Conservation (phyloP, 164 flowering plant species). For the Vitis cinerea region DNA sequence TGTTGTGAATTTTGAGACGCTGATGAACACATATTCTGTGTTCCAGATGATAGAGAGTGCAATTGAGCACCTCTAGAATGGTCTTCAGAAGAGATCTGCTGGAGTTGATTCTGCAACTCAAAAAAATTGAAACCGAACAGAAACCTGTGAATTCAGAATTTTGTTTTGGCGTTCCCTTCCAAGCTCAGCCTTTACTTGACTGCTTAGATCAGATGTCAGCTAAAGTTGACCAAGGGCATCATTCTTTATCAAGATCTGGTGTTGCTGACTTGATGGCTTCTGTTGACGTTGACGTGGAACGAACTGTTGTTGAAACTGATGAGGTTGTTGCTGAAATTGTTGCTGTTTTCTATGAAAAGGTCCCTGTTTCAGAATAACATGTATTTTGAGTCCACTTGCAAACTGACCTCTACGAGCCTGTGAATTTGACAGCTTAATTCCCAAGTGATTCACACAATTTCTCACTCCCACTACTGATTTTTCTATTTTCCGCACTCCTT, state of each 20-base stretch:
- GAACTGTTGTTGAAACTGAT: slow-evolving; percentile 49
- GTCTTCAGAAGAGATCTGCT: slow-evolving; percentile 45
- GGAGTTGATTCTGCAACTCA: slow-evolving; percentile 37
- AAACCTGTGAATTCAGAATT: slow-evolving; percentile 41
- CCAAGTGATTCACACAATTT: too few species aligned
- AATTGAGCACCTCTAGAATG: slow-evolving; percentile 12
- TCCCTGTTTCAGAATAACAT: too few species aligned
- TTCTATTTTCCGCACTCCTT: too few species aligned
- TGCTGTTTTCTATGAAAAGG: slow-evolving; percentile 26
- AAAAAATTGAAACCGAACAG: slow-evolving; percentile 45
- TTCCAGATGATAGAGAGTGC: too few species aligned
- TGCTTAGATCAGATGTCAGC: slow-evolving; percentile 40
- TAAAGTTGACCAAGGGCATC: slow-evolving; percentile 49
- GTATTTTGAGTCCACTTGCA: too few species aligned
- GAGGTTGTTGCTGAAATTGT: slow-evolving; percentile 49
- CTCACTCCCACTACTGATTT: too few species aligned
- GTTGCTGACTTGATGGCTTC: slow-evolving; percentile 36
- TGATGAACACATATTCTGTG: too few species aligned
- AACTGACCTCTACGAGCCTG: too few species aligned
- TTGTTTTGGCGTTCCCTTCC: slow-evolving; percentile 20
- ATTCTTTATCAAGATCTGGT: too few species aligned
- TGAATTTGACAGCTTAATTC: too few species aligned
- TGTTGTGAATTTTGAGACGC: too few species aligned
- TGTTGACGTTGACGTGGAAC: slow-evolving; percentile 42
- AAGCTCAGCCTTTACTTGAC: slow-evolving; percentile 54